phyloP scores from a whole-genome alignment of 148 eudicot genomes.

The Amaranthus palmeri region DNA sequence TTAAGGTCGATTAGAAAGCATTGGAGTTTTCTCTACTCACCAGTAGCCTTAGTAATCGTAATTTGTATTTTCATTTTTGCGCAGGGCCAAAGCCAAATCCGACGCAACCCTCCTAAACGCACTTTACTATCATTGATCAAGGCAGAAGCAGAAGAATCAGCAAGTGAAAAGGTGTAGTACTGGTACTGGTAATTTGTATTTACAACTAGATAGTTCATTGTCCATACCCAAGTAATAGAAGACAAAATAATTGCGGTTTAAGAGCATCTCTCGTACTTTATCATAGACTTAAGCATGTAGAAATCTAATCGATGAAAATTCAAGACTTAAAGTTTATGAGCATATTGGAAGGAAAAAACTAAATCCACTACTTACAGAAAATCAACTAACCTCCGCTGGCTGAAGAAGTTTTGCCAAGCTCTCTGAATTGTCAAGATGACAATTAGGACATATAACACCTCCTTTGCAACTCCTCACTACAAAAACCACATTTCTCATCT shows the following conservation, averaged over 20 bases:
- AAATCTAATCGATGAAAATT: not conserved
- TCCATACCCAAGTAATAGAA: not conserved
- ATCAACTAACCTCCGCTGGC: slow-evolving; percentile 26
- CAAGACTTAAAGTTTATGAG: not conserved
- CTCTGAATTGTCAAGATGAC: slow-evolving; percentile 57
- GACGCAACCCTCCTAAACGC: slow-evolving; percentile 10
- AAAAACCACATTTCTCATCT: slow-evolving; percentile 49
- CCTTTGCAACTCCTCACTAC: slow-evolving; percentile 70
- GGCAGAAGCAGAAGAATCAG: slow-evolving; percentile 25
- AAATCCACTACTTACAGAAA: slow-evolving; percentile 19
- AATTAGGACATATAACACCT: slow-evolving; percentile 59
- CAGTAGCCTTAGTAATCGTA: not conserved
- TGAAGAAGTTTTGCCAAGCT: slow-evolving; percentile 53
- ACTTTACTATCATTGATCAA: slow-evolving; percentile 31
- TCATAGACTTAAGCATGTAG: not conserved
- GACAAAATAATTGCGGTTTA: slow-evolving; percentile 6
- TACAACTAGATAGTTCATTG: not conserved
- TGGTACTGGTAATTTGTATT: no score
- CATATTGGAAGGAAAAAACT: slow-evolving; percentile 3
- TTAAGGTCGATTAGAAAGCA: not conserved
- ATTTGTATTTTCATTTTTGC: not conserved
- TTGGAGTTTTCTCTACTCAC: not conserved
- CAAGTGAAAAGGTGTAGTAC: not conserved
- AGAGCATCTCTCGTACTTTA: not conserved
- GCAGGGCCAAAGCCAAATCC: slow-evolving; percentile 17